These are phyloP conservation scores for Pistacia atlantica DNA, from an alignment of 345 rosid species.

Conservation along the genomic window DNA sequence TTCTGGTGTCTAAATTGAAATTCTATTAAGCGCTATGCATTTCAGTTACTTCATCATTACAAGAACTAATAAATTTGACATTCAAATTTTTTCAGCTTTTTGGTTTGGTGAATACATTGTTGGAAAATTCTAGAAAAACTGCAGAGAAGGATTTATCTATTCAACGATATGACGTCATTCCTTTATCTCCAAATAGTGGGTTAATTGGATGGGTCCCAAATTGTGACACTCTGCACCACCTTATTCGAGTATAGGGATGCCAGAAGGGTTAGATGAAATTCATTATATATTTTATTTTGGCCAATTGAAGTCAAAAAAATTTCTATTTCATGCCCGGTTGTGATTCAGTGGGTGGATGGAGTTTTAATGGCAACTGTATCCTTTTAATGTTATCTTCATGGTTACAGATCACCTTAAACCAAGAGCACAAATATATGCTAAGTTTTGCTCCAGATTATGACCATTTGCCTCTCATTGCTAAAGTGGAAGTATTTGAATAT, in stretches of 20 bases:
- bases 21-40: not conserved
- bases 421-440: conserved; percentile 91
- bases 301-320: not conserved
- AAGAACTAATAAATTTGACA: not conserved
- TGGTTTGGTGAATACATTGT: conserved; percentile 89
- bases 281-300: conserved; percentile 15
- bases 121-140: conserved; percentile 87
- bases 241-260: conserved; percentile 91
- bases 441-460: conserved; percentile 95
- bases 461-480: conserved; percentile 86
- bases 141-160: conserved; percentile 88
- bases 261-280: conserved; percentile 62
- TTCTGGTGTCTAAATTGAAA: conserved; percentile 6
- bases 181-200: conserved; percentile 93
- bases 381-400: conserved; percentile 24
- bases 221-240: conserved; percentile 94
- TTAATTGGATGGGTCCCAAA: conserved; percentile 97
- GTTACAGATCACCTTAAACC: conserved; percentile 82
- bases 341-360: not conserved
- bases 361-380: conserved; percentile 9
- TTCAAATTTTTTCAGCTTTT: conserved; percentile 68
- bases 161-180: conserved; percentile 88
- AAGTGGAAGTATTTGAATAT: conserved; percentile 91
- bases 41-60: not conserved
- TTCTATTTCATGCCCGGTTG: not conserved